Base-by-base conservation (phyloP, 768 basidiomycete species). In the Serendipita sp. region DNA sequence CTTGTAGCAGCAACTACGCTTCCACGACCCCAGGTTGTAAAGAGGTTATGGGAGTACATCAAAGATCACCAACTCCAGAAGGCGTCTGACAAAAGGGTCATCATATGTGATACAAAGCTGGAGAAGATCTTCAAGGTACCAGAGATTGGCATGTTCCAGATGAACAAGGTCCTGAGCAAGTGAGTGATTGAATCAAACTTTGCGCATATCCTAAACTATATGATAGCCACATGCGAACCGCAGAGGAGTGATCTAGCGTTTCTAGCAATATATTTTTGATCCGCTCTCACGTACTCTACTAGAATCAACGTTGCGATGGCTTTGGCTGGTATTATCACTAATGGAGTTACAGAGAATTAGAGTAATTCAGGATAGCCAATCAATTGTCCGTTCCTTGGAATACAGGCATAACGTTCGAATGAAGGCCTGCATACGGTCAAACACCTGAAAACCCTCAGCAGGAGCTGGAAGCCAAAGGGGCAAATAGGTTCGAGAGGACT, bases 131-230 rank as follows among this genome's bases (percentile, higher is more conserved):
- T 97, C 73, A 81, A 80, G 65, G 80, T 82, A 11, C 88, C 91
- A 68, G 70, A 71, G 66, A 83, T 96, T 65, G 84, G 90, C 74
- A 94, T 94, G 91, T 94, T 95, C 76, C 84, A 79, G 68, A 95
- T 95, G 92, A 95, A 94, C 79, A 91, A 94, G 74, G 80, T 86
- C 32, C 76, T 95, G 65, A 87, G 88, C 72, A 78, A 85, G 87
- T 91, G 64, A 66, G 82, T 68, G 11, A 18, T 66, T 18, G 30
- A 13, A 13, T 15, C 52, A 18, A 23, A 23, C 23, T 23, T 46
- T 46, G 13, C 11, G 13, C 45, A 46, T 2, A 2, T 46, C 18
- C 13, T 46, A 46, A 13, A 28, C 8, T 35, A 54, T 13, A n/a
- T 54, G 30, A 28, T 54, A 54, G 52, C 52, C 52, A 54, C 32